Evolutionary conservation across 2,329 filamentous ascomycete species (phyloP).

Genomic region (Penicillium sp.): DNA sequence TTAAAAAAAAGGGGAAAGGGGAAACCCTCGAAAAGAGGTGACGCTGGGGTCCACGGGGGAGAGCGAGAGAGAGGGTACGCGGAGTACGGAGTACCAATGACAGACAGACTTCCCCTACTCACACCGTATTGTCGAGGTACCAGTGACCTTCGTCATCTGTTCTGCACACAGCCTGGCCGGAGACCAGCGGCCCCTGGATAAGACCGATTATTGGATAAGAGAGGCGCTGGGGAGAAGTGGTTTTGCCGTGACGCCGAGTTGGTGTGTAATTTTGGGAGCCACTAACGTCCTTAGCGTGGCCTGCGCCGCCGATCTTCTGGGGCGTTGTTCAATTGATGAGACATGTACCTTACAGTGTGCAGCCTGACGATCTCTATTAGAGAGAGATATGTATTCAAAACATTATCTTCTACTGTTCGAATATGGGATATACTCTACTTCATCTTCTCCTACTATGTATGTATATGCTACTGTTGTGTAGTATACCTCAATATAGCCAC

Average conservation of each 20-base stretch:
- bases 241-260: constrained; percentile 16
- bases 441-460: too few species aligned
- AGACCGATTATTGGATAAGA: constrained; percentile 18
- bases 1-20: constrained; percentile 1
- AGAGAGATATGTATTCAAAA: too few species aligned
- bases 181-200: neutral
- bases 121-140: constrained; percentile 4
- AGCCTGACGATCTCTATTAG: neutral
- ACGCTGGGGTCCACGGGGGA: neutral
- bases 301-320: constrained; percentile 13
- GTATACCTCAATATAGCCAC: neutral
- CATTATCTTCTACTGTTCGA: too few species aligned
- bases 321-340: constrained; percentile 1
- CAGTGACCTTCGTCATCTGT: constrained; percentile 4
- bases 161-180: constrained; percentile 16
- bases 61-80: neutral
- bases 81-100: neutral
- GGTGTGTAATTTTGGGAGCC: constrained; percentile 19
- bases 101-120: neutral
- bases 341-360: neutral
- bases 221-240: constrained; percentile 9
- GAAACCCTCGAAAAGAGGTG: neutral
- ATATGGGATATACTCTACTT: too few species aligned
- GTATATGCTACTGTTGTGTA: neutral
- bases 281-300: constrained; percentile 17